phyloP scores from a whole-genome alignment of 768 basidiomycete species.

The Kwoniella shandongensis region DNA sequence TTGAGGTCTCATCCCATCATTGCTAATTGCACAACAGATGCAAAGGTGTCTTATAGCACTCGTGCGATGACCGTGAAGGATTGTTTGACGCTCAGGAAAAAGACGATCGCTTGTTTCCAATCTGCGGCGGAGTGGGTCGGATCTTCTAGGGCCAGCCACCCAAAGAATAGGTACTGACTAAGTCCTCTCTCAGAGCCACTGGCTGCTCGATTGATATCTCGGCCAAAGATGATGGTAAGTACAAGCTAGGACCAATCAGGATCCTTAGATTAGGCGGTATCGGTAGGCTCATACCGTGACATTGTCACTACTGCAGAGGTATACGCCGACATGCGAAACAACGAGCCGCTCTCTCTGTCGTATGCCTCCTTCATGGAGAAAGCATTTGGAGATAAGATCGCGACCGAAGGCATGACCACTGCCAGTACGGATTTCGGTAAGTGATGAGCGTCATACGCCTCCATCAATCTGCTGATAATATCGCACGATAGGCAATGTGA shows the following conservation, averaged over 20 bases:
- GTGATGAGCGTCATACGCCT: not conserved
- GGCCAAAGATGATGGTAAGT: constrained; percentile 33
- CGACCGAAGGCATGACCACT: constrained; percentile 18
- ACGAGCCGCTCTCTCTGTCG: constrained; percentile 13
- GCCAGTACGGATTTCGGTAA: constrained; percentile 31
- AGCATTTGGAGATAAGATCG: constrained; percentile 23
- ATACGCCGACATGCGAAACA: constrained; percentile 37
- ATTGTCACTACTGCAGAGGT: constrained; percentile 10
- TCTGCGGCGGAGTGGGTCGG: constrained; percentile 48
- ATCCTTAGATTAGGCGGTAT: too few relatives aligned
- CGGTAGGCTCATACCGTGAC: too few relatives aligned
- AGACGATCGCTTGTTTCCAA: constrained; percentile 73
- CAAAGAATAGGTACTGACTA: constrained; percentile 18
- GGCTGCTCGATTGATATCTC: constrained; percentile 61
- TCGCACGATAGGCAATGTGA: constrained; percentile 11
- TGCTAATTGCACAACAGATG: constrained; percentile 71
- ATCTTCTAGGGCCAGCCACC: constrained; percentile 36
- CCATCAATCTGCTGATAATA: constrained; percentile 5
- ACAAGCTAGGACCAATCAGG: too few relatives aligned
- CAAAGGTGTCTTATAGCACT: constrained; percentile 69
- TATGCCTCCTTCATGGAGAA: constrained; percentile 29
- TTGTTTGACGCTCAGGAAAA: constrained; percentile 61
- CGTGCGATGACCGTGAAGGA: constrained; percentile 70
- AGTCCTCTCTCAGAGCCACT: constrained; percentile 57
- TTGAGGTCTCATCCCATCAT: constrained; percentile 63